phyloP scores from a whole-genome alignment of 2,329 filamentous ascomycete species.

The Aspergillus novofumigatus region DNA sequence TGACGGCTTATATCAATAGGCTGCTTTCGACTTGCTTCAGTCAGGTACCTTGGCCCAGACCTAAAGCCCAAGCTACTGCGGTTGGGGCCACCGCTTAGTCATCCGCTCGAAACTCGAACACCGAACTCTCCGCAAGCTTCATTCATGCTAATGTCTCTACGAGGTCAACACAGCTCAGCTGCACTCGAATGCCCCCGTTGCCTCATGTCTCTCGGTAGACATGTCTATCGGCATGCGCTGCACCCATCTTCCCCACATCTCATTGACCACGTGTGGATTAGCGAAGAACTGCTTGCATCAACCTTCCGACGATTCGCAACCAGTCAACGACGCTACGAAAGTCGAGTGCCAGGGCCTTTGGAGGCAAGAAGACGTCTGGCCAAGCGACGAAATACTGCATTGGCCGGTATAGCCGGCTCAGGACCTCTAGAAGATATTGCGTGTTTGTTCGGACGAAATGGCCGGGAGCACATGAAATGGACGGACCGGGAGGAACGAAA shows the following conservation, averaged over 20 bases:
- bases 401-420: constrained; percentile 34
- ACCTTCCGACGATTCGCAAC: constrained; percentile 48
- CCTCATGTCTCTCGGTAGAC: constrained; percentile 41
- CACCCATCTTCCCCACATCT: constrained; percentile 23
- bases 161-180: constrained; percentile 14
- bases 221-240: constrained; percentile 38
- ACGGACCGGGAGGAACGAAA: constrained; percentile 24
- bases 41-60: no score
- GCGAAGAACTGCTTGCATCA: constrained; percentile 41
- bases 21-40: not conserved
- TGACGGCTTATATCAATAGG: not conserved
- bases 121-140: not conserved
- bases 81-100: not conserved
- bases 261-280: constrained; percentile 42
- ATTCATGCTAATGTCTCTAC: constrained; percentile 6
- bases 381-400: constrained; percentile 52
- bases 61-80: not conserved
- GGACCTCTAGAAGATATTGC: constrained; percentile 35
- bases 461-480: constrained; percentile 36
- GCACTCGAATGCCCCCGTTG: constrained; percentile 18
- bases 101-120: not conserved
- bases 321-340: constrained; percentile 52
- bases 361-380: constrained; percentile 55
- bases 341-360: constrained; percentile 59
- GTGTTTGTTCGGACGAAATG: constrained; percentile 40